Evolutionary conservation across 306 rosid genomes (phyloP).

Genomic region (Arachis hypogaea): DNA sequence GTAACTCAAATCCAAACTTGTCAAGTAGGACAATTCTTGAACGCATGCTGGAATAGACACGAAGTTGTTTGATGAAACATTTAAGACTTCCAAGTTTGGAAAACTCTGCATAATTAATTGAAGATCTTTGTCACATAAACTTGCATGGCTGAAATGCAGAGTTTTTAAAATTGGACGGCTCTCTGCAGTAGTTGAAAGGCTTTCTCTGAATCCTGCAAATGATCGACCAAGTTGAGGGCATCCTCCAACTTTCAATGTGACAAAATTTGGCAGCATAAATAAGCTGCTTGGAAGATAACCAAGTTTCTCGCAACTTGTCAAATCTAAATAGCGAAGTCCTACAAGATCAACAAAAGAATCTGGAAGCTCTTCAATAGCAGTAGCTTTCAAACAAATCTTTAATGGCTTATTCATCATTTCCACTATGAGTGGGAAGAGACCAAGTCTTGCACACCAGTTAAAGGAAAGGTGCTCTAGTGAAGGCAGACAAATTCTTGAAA

Average conservation of each 20-base stretch:
- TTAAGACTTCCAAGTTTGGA: neutral
- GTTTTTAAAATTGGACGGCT: neutral
- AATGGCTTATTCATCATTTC: neutral
- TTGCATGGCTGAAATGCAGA: neutral
- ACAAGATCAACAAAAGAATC: conserved; percentile 1
- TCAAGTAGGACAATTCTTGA: neutral
- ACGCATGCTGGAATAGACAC: neutral
- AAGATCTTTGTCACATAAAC: neutral
- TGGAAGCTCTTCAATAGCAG: neutral
- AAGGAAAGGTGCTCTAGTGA: neutral
- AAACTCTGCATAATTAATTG: neutral
- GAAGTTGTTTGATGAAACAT: neutral
- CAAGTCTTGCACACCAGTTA: neutral
- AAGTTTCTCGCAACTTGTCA: neutral
- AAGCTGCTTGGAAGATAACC: neutral
- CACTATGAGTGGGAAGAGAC: conserved; percentile 2
- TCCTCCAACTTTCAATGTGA: neutral
- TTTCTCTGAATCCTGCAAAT: neutral
- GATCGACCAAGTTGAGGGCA: neutral
- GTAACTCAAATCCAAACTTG: conserved; percentile 1
- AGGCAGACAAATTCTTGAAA: neutral
- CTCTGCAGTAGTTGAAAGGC: neutral
- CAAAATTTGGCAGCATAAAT: neutral
- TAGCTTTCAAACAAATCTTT: neutral
- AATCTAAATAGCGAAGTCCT: neutral